These are phyloP conservation scores for Daldinia loculata DNA, from an alignment of 495 filamentous ascomycete species.

Conservation along the genomic window DNA sequence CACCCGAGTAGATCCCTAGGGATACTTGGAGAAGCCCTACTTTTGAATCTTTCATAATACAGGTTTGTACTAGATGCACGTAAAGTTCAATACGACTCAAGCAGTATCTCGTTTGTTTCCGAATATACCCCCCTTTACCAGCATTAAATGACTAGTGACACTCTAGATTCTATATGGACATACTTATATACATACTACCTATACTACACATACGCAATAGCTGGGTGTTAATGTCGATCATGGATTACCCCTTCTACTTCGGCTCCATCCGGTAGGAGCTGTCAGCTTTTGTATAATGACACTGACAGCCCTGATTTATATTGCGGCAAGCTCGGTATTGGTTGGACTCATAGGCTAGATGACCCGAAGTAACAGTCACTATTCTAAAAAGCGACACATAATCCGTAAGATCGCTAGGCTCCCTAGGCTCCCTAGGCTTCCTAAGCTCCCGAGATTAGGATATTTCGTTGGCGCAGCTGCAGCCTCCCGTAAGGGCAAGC, in stretches of 20 bases:
- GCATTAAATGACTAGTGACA: not conserved
- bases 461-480: constrained; percentile 23
- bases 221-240: constrained; percentile 31
- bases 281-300: constrained; percentile 34
- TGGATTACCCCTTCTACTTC: constrained; percentile 29
- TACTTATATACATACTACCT: constrained; percentile 1
- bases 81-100: not conserved
- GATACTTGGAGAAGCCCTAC: constrained; percentile 18
- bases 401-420: constrained; percentile 25
- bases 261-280: constrained; percentile 37
- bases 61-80: not conserved
- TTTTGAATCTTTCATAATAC: constrained; percentile 5
- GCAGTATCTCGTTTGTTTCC: constrained; percentile 1
- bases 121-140: not conserved
- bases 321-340: constrained; percentile 33
- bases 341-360: constrained; percentile 22
- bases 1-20: constrained; percentile 29
- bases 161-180: not conserved
- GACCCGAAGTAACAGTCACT: constrained; percentile 30
- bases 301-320: constrained; percentile 32
- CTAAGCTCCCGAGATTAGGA: constrained; percentile 36
- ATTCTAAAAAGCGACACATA: constrained; percentile 22
- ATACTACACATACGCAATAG: constrained; percentile 12
- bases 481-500: constrained; percentile 29
- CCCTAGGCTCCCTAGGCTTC: constrained; percentile 14